phyloP scores from a whole-genome alignment of 352 stramenopile genomes.

The Phytopythium boreale region DNA sequence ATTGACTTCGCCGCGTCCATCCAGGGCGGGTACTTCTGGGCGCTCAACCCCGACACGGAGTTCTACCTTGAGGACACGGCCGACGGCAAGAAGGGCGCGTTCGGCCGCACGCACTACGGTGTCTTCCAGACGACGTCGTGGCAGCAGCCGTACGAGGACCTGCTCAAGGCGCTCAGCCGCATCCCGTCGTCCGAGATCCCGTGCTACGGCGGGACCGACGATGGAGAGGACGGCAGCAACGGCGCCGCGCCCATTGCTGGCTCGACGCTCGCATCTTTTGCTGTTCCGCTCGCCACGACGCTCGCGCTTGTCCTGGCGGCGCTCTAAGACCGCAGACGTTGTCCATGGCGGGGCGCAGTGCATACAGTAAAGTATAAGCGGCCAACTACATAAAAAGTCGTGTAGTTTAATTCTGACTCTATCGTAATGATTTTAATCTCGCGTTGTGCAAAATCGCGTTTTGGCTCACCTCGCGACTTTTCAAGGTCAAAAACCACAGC shows the following conservation, averaged over 20 bases:
- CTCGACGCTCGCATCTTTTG: background rate
- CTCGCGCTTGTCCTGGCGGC: background rate
- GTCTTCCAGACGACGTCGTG: slow-evolving; percentile 53
- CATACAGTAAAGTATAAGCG: background rate
- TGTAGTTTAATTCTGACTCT: too few relatives aligned
- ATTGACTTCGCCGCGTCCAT: slow-evolving; percentile 50
- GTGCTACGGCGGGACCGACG: slow-evolving; percentile 44
- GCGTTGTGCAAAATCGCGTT: too few relatives aligned
- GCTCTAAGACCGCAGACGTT: background rate
- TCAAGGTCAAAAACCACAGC: too few relatives aligned
- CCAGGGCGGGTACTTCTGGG: slow-evolving; percentile 64
- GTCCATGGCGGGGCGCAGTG: too few relatives aligned
- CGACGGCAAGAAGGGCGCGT: slow-evolving; percentile 36
- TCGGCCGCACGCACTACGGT: slow-evolving; percentile 54
- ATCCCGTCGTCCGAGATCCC: slow-evolving; percentile 44
- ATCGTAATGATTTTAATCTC: too few relatives aligned
- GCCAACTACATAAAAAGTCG: too few relatives aligned
- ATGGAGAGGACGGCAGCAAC: slow-evolving; percentile 13
- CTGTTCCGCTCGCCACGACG: background rate
- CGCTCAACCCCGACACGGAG: slow-evolving; percentile 57
- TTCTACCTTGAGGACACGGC: slow-evolving; percentile 54
- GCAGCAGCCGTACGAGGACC: slow-evolving; percentile 46
- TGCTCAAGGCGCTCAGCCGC: slow-evolving; percentile 41
- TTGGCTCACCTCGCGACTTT: too few relatives aligned
- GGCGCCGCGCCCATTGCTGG: background rate